A percentile compares a stretch with the other conserved stretches of the same genome.
phyloP scores from a whole-genome alignment of 345 rosid species.

The Heritiera fomes region DNA sequence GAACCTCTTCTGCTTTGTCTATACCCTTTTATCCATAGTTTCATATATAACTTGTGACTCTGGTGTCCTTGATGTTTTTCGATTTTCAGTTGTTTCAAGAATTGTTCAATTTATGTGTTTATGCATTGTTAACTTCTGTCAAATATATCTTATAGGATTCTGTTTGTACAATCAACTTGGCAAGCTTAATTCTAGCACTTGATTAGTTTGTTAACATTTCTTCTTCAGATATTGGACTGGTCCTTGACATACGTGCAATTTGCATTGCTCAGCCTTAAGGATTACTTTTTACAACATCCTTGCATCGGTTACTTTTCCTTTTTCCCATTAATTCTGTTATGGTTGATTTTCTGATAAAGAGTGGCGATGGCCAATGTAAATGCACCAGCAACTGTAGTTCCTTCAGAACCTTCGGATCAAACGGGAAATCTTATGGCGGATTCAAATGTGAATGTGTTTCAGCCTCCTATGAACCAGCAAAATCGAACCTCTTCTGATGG shows the following conservation, averaged over 20 bases:
- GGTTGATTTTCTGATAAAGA: slow-evolving; percentile 22
- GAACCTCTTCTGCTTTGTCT: not conserved
- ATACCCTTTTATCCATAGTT: not conserved
- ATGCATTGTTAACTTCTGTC: not conserved
- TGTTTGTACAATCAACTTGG: not conserved
- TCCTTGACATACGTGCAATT: not conserved
- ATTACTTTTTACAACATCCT: not conserved
- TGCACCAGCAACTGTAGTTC: slow-evolving; percentile 28
- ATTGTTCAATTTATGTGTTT: not conserved
- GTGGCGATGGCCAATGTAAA: slow-evolving; percentile 35
- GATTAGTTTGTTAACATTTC: not conserved
- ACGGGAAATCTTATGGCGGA: slow-evolving; percentile 30
- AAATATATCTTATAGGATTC: not conserved
- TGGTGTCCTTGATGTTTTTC: not conserved
- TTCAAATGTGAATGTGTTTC: slow-evolving; percentile 36
- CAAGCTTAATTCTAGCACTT: not conserved
- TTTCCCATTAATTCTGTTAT: slow-evolving; percentile 14
- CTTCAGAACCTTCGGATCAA: slow-evolving; percentile 30
- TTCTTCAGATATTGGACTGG: slow-evolving; percentile 5
- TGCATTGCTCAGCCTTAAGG: not conserved
- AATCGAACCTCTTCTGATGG: slow-evolving; percentile 48
- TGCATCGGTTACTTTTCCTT: not conserved
- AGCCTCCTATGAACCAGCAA: slow-evolving; percentile 35
- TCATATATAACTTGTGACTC: not conserved
- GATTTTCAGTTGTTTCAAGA: not conserved